These are phyloP conservation scores for Colletotrichum kahawae DNA, from an alignment of 2,329 filamentous ascomycete species.

Conservation along the genomic window DNA sequence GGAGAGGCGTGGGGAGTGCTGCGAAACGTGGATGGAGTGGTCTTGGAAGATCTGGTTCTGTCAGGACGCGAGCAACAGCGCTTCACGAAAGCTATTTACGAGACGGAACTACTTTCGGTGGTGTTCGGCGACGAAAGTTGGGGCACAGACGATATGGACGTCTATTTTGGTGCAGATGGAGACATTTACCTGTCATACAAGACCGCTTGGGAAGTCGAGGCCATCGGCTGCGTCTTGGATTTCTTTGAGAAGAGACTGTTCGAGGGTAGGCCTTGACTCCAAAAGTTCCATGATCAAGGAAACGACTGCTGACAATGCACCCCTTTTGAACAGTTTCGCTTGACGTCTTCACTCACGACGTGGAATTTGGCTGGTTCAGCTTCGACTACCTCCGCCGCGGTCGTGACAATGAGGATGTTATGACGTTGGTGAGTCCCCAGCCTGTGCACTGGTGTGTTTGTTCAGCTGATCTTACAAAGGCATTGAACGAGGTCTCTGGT, in stretches of 20 bases:
- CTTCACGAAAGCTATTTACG: not conserved
- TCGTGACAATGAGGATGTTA: accelerated
- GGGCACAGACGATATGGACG: not conserved
- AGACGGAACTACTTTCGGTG: not conserved
- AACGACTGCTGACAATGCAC: accelerated
- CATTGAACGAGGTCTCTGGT: not conserved
- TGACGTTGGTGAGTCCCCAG: not conserved
- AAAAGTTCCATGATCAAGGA: not conserved
- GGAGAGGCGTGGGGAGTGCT: too few relatives aligned
- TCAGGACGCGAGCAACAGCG: not conserved
- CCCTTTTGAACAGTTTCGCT: accelerated
- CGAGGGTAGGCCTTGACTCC: not conserved
- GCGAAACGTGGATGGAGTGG: not conserved
- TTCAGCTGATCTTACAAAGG: not conserved
- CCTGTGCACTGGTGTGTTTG: not conserved
- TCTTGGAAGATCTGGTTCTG: not conserved
- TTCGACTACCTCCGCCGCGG: not conserved
- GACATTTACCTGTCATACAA: accelerated
- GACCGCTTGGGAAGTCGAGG: not conserved
- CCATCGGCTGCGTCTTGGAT: not conserved
- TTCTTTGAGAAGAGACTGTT: not conserved
- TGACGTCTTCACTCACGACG: not conserved
- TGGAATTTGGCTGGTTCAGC: not conserved
- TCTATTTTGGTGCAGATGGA: not conserved
- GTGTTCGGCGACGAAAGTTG: not conserved